Percentiles rank a stretch among this genome's conserved stretches.
Evolutionary conservation across 1,139 yeast genomes (phyloP).

Genomic region (Diutina scorzettiae): DNA sequence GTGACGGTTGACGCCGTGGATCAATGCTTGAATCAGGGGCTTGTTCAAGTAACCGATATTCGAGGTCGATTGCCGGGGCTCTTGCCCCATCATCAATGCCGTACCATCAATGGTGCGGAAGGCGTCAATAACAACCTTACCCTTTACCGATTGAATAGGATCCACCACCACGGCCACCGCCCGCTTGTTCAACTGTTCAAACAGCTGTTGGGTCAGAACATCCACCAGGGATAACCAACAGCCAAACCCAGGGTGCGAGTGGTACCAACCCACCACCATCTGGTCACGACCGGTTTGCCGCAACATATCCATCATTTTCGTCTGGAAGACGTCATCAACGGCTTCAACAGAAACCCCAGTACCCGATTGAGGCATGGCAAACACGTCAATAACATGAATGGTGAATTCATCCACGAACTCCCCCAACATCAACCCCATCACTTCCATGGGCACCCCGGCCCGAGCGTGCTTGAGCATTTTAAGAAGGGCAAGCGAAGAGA

Average conservation of each 20-base stretch:
- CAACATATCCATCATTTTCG: constrained; percentile 99
- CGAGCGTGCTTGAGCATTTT: constrained; percentile 98
- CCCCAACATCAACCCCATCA: constrained; percentile 98
- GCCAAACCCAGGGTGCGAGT: constrained; percentile 99
- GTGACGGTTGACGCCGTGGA: constrained; percentile 94
- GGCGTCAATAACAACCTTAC: constrained; percentile 98
- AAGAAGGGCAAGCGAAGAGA: constrained; percentile 85
- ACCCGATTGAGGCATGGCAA: constrained; percentile 98
- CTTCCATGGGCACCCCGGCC: constrained; percentile 99
- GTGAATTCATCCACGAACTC: constrained; percentile 97
- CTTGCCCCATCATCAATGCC: constrained; percentile 89
- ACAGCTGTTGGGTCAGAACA: constrained; percentile 94
- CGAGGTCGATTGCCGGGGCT: constrained; percentile 95
- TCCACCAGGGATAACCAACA: constrained; percentile 98
- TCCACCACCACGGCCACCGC: constrained; percentile 98
- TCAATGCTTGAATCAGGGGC: constrained; percentile 95
- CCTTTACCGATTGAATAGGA: constrained; percentile 96
- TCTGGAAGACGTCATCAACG: constrained; percentile 97
- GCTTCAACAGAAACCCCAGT: constrained; percentile 99
- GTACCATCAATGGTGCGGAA: constrained; percentile 88
- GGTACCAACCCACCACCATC: constrained; percentile 99
- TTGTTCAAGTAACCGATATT: constrained; percentile 92
- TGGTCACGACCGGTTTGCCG: constrained; percentile 97
- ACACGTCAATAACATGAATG: constrained; percentile 92
- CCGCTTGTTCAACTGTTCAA: constrained; percentile 87